phyloP scores from a whole-genome alignment of 176 grass and related monocot species.

The Musa itinerans region DNA sequence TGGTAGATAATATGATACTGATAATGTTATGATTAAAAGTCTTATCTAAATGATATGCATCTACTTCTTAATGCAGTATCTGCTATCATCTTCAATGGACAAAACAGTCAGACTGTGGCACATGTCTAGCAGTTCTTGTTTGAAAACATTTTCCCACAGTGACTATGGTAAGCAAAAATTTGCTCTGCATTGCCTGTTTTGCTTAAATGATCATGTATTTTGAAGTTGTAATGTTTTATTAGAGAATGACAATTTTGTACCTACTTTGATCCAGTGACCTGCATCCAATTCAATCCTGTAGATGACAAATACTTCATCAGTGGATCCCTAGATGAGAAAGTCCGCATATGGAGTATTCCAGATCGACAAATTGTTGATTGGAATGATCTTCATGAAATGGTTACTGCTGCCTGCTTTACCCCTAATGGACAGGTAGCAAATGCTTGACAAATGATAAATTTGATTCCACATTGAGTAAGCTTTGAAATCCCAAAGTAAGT shows the following conservation, averaged over 20 bases:
- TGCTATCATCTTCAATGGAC: constrained; percentile 99
- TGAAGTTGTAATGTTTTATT: not conserved
- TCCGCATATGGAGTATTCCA: constrained; percentile 90
- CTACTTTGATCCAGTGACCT: constrained; percentile 59
- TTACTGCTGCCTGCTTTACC: constrained; percentile 87
- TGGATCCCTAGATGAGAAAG: constrained; percentile 96
- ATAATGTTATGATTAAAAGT: not conserved
- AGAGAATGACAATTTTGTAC: constrained; percentile 15
- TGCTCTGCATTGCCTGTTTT: not conserved
- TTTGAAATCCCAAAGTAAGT: not conserved
- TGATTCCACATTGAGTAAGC: not conserved
- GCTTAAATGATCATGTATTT: constrained; percentile 5
- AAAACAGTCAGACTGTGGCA: constrained; percentile 94
- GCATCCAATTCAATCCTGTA: constrained; percentile 98
- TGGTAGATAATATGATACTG: not conserved
- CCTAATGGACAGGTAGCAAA: constrained; percentile 69
- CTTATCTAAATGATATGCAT: not conserved
- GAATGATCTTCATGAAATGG: constrained; percentile 99
- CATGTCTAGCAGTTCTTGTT: constrained; percentile 60
- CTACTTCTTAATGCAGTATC: constrained; percentile 44
- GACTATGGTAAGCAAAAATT: constrained; percentile 64
- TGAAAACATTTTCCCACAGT: constrained; percentile 95
- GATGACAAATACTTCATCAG: constrained; percentile 96
- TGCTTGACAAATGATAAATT: not conserved
- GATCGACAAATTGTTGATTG: constrained; percentile 93